Conservation (phyloP, 208 protist species). For the Kentomonas sorsogonicus region DNA sequence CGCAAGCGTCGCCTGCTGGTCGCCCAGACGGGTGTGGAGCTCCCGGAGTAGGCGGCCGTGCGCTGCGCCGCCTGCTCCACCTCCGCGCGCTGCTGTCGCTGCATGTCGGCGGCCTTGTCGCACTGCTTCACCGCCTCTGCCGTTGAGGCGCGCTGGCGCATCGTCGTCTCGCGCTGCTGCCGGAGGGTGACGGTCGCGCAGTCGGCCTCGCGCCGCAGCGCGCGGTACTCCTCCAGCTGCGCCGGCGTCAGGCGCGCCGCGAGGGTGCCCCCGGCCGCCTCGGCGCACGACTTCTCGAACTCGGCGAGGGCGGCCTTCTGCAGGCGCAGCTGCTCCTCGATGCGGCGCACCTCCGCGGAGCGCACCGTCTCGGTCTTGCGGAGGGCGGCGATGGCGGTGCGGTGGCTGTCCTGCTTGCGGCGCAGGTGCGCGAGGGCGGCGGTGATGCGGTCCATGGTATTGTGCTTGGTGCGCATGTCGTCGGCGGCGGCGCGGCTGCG, state of each 20-base stretch:
- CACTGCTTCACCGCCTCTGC: constrained; percentile 64
- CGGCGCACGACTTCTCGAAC: constrained; percentile 54
- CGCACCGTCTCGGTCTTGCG: constrained; percentile 50
- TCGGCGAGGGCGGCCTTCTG: constrained; percentile 50
- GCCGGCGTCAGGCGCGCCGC: constrained; percentile 31
- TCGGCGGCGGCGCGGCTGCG: constrained; percentile 48
- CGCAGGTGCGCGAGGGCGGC: constrained; percentile 54
- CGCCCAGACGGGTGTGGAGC: constrained; percentile 44
- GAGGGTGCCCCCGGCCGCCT: constrained; percentile 45
- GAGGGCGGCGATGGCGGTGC: constrained; percentile 36
- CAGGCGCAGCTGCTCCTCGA: constrained; percentile 58
- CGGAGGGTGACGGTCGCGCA: constrained; percentile 74
- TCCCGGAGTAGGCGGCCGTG: constrained; percentile 28
- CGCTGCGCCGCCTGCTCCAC: constrained; percentile 34
- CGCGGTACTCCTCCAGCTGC: constrained; percentile 69
- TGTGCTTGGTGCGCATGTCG: constrained; percentile 58
- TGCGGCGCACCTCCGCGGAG: constrained; percentile 47
- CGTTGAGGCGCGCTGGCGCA: constrained; percentile 55
- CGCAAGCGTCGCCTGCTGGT: constrained; percentile 30
- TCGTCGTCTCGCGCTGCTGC: constrained; percentile 66
- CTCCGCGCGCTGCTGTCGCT: constrained; percentile 44
- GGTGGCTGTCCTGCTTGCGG: constrained; percentile 57
- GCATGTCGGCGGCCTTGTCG: constrained; percentile 36
- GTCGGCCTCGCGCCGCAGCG: constrained; percentile 76
- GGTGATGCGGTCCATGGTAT: constrained; percentile 61